Evolutionary conservation across 2,329 filamentous ascomycete species (phyloP).

Genomic region (Colletotrichum sp.): DNA sequence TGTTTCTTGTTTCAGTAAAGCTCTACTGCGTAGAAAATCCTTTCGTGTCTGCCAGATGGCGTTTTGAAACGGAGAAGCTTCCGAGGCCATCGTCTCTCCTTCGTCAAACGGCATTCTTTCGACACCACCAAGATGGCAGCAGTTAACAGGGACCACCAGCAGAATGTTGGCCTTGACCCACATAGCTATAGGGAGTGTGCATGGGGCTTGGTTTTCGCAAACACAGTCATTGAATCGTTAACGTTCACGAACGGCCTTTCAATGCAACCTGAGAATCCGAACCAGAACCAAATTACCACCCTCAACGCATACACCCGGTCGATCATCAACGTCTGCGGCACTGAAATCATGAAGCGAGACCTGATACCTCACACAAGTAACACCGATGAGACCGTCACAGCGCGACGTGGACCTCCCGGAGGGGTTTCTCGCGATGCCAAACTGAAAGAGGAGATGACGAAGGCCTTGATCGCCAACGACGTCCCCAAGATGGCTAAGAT

Average conservation of each 20-base stretch:
- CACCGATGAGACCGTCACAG: not conserved
- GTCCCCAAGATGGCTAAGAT: not conserved
- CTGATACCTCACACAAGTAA: not conserved
- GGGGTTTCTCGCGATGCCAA: not conserved
- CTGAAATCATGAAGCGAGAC: not conserved
- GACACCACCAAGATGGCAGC: not conserved
- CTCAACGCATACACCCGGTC: not conserved
- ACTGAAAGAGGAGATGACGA: not conserved
- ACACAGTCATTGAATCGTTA: not conserved
- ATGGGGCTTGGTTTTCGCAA: not conserved
- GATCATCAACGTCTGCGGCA: not conserved
- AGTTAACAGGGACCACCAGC: not conserved
- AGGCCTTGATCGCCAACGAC: not conserved
- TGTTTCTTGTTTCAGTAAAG: too few relatives aligned
- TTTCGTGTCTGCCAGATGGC: too few relatives aligned
- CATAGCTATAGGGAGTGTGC: not conserved
- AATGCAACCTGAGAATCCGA: not conserved
- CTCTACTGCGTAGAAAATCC: accelerated
- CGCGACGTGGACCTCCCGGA: not conserved
- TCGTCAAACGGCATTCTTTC: not conserved
- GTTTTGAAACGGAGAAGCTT: too few relatives aligned
- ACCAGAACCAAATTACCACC: not conserved
- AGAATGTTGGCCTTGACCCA: not conserved
- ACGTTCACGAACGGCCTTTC: not conserved
- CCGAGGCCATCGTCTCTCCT: too few relatives aligned